phyloP scores from a whole-genome alignment of 192 early-diverging fungal species.

The Backusella parvicylindrica region DNA sequence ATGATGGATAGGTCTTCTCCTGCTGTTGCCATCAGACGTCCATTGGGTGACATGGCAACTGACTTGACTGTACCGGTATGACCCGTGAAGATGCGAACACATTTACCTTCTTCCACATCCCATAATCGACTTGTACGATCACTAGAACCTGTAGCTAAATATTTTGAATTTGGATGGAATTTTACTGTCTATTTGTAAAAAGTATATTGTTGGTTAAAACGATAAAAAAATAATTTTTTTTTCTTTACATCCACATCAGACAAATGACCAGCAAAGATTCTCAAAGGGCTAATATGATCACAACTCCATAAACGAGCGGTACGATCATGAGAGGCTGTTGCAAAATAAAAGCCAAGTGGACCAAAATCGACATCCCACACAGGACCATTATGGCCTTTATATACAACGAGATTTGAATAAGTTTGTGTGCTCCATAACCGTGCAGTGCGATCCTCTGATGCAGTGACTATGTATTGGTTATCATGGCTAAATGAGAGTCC shows the following conservation, averaged over 20 bases:
- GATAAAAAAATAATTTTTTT: background rate
- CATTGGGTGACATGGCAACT: constrained; percentile 91
- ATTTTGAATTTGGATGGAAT: constrained; percentile 95
- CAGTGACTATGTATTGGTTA: constrained; percentile 79
- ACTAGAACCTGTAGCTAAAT: constrained; percentile 85
- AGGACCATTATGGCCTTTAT: constrained; percentile 96
- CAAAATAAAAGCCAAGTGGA: constrained; percentile 94
- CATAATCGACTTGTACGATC: constrained; percentile 91
- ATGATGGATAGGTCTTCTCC: constrained; percentile 79
- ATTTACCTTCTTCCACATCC: constrained; percentile 81
- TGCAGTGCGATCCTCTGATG: constrained; percentile 89
- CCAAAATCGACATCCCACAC: constrained; percentile 96
- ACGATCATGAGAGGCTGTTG: constrained; percentile 91
- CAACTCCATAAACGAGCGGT: constrained; percentile 96
- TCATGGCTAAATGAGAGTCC: constrained; percentile 85
- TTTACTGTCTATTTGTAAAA: constrained; percentile 63
- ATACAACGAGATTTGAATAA: constrained; percentile 86
- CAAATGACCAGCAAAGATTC: constrained; percentile 97
- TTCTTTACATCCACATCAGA: constrained; percentile 88
- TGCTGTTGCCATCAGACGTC: constrained; percentile 84
- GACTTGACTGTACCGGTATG: constrained; percentile 81
- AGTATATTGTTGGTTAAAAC: background rate
- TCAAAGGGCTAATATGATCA: constrained; percentile 93
- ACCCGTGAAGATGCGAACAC: constrained; percentile 87
- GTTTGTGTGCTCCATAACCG: constrained; percentile 96